Percentiles rank a stretch among this genome's conserved stretches.
These are phyloP conservation scores for Aspergillus conjunctus DNA, from an alignment of 495 filamentous ascomycete genomes.

Conservation along the genomic window DNA sequence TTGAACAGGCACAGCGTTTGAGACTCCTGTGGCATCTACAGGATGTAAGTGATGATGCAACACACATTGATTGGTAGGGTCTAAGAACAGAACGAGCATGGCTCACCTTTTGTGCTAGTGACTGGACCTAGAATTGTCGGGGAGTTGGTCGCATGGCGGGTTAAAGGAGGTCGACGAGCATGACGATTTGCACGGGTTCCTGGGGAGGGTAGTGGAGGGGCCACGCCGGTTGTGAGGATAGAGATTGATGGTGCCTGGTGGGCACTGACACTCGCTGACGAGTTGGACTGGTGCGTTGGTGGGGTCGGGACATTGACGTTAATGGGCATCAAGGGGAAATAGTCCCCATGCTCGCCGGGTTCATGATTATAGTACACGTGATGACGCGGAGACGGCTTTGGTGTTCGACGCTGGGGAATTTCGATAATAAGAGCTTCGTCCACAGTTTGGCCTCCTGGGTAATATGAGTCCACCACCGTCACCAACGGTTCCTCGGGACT, in stretches of 20 bases:
- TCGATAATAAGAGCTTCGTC: conserved; percentile 93
- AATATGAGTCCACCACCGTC: conserved; percentile 79
- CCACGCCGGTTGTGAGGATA: conserved; percentile 74
- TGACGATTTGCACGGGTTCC: conserved; percentile 59
- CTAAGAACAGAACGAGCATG: neutral
- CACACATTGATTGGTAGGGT: neutral
- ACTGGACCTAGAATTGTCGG: conserved; percentile 63
- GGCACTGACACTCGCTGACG: conserved; percentile 31
- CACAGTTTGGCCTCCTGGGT: conserved; percentile 82
- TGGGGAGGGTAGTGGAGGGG: conserved; percentile 83
- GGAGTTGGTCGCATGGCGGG: conserved; percentile 78
- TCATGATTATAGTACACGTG: conserved; percentile 61
- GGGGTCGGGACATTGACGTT: conserved; percentile 42
- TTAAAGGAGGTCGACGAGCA: conserved; percentile 44
- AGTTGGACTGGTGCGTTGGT: conserved; percentile 43
- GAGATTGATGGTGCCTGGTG: conserved; percentile 62
- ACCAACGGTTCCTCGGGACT: conserved; percentile 86
- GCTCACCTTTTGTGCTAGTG: conserved; percentile 33
- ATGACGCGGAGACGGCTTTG: conserved; percentile 74
- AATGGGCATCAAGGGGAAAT: conserved; percentile 84
- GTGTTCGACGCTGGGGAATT: conserved; percentile 78
- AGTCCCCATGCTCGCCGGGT: conserved; percentile 78
- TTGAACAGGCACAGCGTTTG: conserved; percentile 31
- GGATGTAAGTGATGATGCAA: conserved; percentile 22
- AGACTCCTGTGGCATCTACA: conserved; percentile 33